Evolutionary conservation across 345 rosid species (phyloP).

Genomic region (Barbarea vulgaris): DNA sequence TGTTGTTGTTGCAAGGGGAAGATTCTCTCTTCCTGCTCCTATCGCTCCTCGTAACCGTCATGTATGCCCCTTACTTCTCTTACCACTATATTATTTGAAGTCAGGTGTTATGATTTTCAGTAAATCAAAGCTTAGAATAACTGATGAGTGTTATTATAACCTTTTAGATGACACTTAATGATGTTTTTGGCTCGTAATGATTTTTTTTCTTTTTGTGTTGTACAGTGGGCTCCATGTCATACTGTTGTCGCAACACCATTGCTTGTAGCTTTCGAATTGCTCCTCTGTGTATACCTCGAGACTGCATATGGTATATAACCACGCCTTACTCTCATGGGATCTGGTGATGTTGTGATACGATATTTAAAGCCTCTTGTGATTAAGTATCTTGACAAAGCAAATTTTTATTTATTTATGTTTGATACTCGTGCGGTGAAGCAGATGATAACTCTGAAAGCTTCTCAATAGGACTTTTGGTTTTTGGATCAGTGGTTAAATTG

Average conservation of each 20-base stretch:
- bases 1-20: constrained; percentile 90
- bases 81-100: not conserved
- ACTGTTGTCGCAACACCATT: constrained; percentile 89
- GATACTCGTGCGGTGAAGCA: not conserved
- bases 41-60: constrained; percentile 87
- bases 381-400: not conserved
- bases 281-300: constrained; percentile 95
- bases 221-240: constrained; percentile 99
- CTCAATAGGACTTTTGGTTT: not conserved
- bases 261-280: constrained; percentile 91
- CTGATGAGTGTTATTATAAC: constrained; percentile 6
- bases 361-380: constrained; percentile 3
- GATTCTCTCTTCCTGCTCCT: constrained; percentile 98
- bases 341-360: not conserved
- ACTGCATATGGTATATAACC: constrained; percentile 60
- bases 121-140: not conserved
- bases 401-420: not conserved
- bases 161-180: constrained; percentile 13
- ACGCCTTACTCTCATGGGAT: not conserved
- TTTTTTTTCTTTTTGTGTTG: constrained; percentile 32
- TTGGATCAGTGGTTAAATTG: not conserved
- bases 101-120: not conserved
- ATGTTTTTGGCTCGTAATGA: constrained; percentile 18
- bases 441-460: not conserved
- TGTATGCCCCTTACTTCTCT: constrained; percentile 48